Evolutionary conservation across 2,329 filamentous ascomycete species (phyloP).

Genomic region (Apiospora sp.): DNA sequence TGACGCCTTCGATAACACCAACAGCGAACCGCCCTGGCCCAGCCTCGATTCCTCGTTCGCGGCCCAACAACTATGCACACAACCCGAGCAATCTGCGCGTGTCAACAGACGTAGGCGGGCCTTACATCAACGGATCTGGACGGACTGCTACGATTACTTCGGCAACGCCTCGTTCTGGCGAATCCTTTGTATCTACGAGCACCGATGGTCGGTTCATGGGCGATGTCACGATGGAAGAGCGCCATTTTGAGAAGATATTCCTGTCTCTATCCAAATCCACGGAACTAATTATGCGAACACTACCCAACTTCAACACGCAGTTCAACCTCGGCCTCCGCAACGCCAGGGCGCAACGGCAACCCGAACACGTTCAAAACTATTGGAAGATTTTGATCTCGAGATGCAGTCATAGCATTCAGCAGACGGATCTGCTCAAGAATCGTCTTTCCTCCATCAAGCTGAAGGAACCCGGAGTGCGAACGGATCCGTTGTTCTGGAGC

Average conservation of each 20-base stretch:
- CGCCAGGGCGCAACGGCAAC: slow-evolving; percentile 66
- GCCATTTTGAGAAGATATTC: slow-evolving; percentile 84
- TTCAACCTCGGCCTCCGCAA: slow-evolving; percentile 70
- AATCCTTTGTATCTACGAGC: slow-evolving; percentile 74
- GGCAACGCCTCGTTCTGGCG: slow-evolving; percentile 82
- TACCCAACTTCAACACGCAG: slow-evolving; percentile 75
- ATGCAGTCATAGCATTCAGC: slow-evolving; percentile 74
- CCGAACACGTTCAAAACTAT: slow-evolving; percentile 67
- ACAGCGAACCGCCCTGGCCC: slow-evolving; percentile 56
- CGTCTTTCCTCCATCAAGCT: slow-evolving; percentile 83
- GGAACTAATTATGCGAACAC: slow-evolving; percentile 73
- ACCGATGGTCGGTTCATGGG: slow-evolving; percentile 59
- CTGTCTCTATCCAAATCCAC: slow-evolving; percentile 76
- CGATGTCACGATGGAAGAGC: slow-evolving; percentile 79
- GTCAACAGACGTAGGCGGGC: slow-evolving; percentile 60
- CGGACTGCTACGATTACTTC: slow-evolving; percentile 62
- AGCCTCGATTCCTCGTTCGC: slow-evolving; percentile 44
- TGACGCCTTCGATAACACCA: slow-evolving; percentile 56
- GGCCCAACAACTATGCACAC: slow-evolving; percentile 50
- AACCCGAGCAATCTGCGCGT: slow-evolving; percentile 64
- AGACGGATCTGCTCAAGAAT: slow-evolving; percentile 75
- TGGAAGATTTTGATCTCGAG: slow-evolving; percentile 77
- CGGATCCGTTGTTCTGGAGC: slow-evolving; percentile 68
- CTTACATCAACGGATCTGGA: slow-evolving; percentile 57
- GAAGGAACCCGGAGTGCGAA: slow-evolving; percentile 80